A percentile compares a stretch with the other conserved stretches of the same genome.
These are phyloP conservation scores for Penicillium herquei DNA, from an alignment of 495 filamentous ascomycete species.

Conservation along the genomic window DNA sequence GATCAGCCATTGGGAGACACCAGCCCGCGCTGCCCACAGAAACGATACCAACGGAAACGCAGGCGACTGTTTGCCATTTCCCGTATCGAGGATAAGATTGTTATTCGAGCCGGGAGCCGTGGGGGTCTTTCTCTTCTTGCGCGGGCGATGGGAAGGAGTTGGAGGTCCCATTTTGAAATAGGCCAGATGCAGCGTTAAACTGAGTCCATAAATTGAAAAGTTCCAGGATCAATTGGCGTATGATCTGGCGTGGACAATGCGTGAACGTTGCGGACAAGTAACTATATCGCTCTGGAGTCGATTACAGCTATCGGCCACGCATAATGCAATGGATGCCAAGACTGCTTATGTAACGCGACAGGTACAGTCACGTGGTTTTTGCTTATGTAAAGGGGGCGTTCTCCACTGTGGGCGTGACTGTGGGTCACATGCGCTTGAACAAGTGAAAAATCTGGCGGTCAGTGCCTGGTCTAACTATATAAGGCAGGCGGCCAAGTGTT, in stretches of 20 bases:
- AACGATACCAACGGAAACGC: constrained; percentile 88
- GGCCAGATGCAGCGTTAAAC: constrained; percentile 10
- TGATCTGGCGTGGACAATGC: too few species aligned
- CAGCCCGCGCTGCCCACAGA: constrained; percentile 83
- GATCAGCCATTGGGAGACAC: constrained; percentile 88
- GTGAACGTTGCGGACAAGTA: too few species aligned
- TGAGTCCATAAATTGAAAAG: constrained; percentile 27
- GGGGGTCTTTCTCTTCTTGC: constrained; percentile 56
- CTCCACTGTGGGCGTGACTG: not conserved
- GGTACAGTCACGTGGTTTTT: not conserved
- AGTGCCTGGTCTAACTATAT: not conserved
- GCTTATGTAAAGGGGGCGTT: not conserved
- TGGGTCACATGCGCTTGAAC: not conserved
- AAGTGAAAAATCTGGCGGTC: not conserved
- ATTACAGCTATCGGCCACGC: not conserved
- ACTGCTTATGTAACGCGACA: not conserved
- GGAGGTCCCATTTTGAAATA: constrained; percentile 31
- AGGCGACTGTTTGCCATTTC: constrained; percentile 42
- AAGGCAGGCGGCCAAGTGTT: constrained; percentile 30
- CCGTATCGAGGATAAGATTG: constrained; percentile 43
- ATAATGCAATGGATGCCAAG: not conserved
- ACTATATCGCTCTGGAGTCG: too few species aligned
- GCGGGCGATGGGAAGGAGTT: constrained; percentile 52
- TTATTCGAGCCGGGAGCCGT: constrained; percentile 51
- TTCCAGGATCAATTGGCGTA: not conserved